A percentile compares a stretch with the other conserved stretches of the same genome.
phyloP scores from a whole-genome alignment of 495 filamentous ascomycete species.

The Aspergillus baeticus region DNA sequence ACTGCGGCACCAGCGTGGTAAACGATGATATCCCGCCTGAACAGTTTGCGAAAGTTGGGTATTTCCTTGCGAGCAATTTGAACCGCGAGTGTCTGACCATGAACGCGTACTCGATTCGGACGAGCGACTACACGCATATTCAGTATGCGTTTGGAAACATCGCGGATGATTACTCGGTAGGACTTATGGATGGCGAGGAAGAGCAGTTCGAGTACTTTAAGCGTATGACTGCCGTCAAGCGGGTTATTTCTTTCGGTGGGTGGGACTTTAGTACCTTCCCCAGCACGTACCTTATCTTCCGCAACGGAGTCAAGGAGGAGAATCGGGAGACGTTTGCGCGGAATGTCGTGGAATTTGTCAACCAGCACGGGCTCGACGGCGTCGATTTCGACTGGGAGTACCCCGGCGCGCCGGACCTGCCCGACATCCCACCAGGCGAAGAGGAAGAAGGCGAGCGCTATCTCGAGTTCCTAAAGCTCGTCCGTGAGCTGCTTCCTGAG shows the following conservation, averaged over 20 bases:
- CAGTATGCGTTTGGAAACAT: constrained; percentile 44
- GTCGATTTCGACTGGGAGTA: constrained; percentile 12
- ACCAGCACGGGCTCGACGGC: neutral
- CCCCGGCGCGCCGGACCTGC: constrained; percentile 34
- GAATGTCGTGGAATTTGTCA: constrained; percentile 18
- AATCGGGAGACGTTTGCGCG: neutral
- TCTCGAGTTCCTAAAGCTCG: constrained; percentile 18
- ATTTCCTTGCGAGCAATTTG: constrained; percentile 16
- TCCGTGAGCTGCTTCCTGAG: neutral
- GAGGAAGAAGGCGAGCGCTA: constrained; percentile 23
- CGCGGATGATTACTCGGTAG: constrained; percentile 23
- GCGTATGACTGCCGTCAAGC: constrained; percentile 6
- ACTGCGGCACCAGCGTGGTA: constrained; percentile 43
- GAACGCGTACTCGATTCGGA: constrained; percentile 17
- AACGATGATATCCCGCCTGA: constrained; percentile 14
- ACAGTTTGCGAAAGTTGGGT: constrained; percentile 8
- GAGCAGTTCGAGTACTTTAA: constrained; percentile 23
- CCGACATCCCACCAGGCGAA: constrained; percentile 31
- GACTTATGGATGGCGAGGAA: constrained; percentile 17
- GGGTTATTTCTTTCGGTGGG: constrained; percentile 44
- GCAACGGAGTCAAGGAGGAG: constrained; percentile 20
- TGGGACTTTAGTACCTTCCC: constrained; percentile 44
- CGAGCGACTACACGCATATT: constrained; percentile 38
- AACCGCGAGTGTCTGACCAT: constrained; percentile 15
- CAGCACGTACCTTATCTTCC: constrained; percentile 36